Evolutionary conservation across 2,329 filamentous ascomycete species (phyloP), one percentile per base, ranked within the genome.

Genomic region (Atkinsonella texensis): DNA sequence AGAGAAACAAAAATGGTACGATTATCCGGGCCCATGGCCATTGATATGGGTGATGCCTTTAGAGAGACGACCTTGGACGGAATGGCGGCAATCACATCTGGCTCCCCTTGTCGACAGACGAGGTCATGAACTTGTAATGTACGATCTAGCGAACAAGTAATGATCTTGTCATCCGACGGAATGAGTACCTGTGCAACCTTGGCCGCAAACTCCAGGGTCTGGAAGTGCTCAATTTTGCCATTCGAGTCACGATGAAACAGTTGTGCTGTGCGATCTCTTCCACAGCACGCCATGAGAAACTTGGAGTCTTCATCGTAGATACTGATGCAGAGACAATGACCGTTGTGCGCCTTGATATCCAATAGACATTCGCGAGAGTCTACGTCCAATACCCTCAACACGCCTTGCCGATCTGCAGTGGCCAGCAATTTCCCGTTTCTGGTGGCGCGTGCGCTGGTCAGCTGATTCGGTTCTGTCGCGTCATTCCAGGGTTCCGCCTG

Each of bases 121-220:
- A 89, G 70, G 50, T 95, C 86, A 55, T 93, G 80, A 18, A 96
- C 75, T 48, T 95, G 85, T 48, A 96, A 72, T 0, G 89, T 94
- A 42, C 93, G 82, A 67, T 98, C 93, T 48, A 89, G 76, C 1
- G 91, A 95, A 60, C 85, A 90, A 1, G 93, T 96, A 18, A 97
- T 75, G 44, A 97, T 70, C 55, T 77, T 83, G 63, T 89, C 79
- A 42, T 84, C 77, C 2, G 85, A 80, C 53, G 94, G 89, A 9
- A 90, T 74, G 31, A 96, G 70, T 31, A 75, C 75, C 62, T 84
- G 83, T 51, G 79, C 84, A 17, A 98, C 90, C 56, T 87, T 87
- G 20, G 89, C 88, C 32, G 89, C 83, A 66, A 97, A 95, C 59
- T 98, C 91, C 52, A 97, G 79, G 0, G 93, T 98, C 65, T 98